Base-by-base conservation (phyloP, 345 rosid genomes). In the Psidium guajava region DNA sequence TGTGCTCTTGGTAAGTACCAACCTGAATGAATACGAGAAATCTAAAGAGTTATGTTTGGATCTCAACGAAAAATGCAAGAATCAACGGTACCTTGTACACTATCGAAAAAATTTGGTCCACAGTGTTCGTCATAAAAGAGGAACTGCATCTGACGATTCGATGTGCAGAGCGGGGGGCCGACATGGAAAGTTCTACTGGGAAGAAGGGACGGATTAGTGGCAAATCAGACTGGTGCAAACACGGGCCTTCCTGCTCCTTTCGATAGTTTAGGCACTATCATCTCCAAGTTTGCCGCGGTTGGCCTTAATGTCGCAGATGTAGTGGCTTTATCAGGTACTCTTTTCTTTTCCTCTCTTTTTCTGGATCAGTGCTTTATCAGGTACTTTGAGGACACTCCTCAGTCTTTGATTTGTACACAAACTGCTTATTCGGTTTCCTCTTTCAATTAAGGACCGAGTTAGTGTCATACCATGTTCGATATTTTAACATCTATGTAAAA, bases 131-230 rank as follows among this genome's bases (percentile, higher is more conserved):
- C 44, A 6, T n/a, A 12, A 75, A 81, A 28, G 21, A 69, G 47
- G 42, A 69, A 36, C 25, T 36, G 80, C 21, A 36, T 9, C 11
- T 55, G 36, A 47, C 8, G 53, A 10, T 10, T 55, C 82, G 28
- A 81, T 84, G 83, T 89, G 90, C 90, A 96, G 98, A 93, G 95
- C 51, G 98, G 99, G 88, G 99, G 99, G 44, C 92, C 93, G 16
- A 82, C 84, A 5, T 96, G 98, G 98, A 92, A 55, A 82, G 98
- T 95, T 25, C 83, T 80, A 32, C 82, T 96, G 82, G 98, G 98
- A 87, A 91, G 98, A 91, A 93, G 95, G 87, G 99, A 96, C 85
- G 95, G 92, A 40, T 82, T 90, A 2, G 89, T 91, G 47, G 92
- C 98, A 83, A 96, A 92, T 90, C 91, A 82, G 83, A 87, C 91